Base-by-base conservation (phyloP, 306 rosid genomes). In the Hippophae rhamnoides region DNA sequence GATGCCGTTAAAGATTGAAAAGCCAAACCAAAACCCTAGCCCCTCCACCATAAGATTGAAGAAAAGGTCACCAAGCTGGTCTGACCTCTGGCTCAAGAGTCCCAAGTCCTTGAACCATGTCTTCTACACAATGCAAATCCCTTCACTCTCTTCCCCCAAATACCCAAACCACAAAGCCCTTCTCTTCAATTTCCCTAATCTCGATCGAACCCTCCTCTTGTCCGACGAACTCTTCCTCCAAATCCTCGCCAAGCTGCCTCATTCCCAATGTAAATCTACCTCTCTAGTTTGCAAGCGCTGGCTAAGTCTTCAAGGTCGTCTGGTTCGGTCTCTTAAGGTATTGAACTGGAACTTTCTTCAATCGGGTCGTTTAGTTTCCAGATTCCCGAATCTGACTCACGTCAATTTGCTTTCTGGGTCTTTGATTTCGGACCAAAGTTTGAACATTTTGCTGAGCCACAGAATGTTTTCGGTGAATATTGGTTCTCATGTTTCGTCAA, bases 271-370 rank as follows among this genome's bases (percentile, higher is more conserved):
- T 43, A 80, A 83, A 63, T 51, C 76, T 5, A 85, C 73, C 57
- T 75, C 78, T 2, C 79, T 81, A 5, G 99, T 88, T 62, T 92
- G 96, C 81, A 87, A 83, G 69, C 94, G 98, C 9, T 92, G 98
- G 98, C 82, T 87, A 69, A 75, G 74, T 64, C 82, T 92, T 40
- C 95, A 87, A 44, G 95, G 89, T 12, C 79, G 95, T 0, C 81
- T 92, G 5, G 74, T 81, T 5, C 89, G 93, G 52, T 80, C 93
- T 4, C 59, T 83, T 45, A 72, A 64, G 63, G 80, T 85, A 5
- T 53, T 72, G 43, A 89, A 88, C 48, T 92, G 90, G 89, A 78
- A 73, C 47, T 92, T 92, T 68, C 78, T 92, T 27, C 74, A 83
- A 13, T 87, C 98, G 23, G 96, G 98, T 66, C 79, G 96, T 74